Base-by-base conservation (phyloP, 495 filamentous ascomycete species). In the Sporormia fimetaria region DNA sequence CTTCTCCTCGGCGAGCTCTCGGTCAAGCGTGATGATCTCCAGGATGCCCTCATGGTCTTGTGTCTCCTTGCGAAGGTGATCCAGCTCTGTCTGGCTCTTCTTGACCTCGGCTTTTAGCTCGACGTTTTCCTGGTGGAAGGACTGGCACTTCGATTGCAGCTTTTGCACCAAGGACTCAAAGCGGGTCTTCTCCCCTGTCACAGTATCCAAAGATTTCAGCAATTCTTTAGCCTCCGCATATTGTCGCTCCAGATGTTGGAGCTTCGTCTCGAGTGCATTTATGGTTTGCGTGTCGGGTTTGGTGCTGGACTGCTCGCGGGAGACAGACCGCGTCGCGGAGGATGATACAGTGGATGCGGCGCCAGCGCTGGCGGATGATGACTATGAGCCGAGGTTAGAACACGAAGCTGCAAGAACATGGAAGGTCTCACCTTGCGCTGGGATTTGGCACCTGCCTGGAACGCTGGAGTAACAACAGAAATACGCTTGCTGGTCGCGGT, bases 1-100 rank as follows among this genome's bases (percentile, higher is more conserved):
- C 24, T 75, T 83, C 56, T 96, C 88, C 59, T 95, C 88, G 2
- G 90, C 92, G 86, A 96, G 94, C 60, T 96, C 88, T 11, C 85
- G 71, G 55, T 98, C 90, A 14, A 98, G 65, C 0, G 80, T 78
- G 12, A 84, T 83, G 64, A 93, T 79, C 65, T 98, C 92, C 61
- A 94, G 63, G 11, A 80, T 67, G 4, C 76, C 71, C 12, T 95
- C 90, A 60, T 90, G 75, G 37, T 94, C 86, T 0, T 78, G 80
- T 54, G 87, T 80, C 15, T 80, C 64, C 10, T 68, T 63, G 46
- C 88, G 84, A 7, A 90, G 57, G 34, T 78, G 67, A 41, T 81
- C 78, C 7, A 83, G 60, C 33, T 68, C 71, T 10, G 68, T 59
- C 47, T 87, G 79, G 4, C 76, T 71, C 32, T 94, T 83, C 53